Evolutionary conservation across 2,329 filamentous ascomycete genomes (phyloP).

Genomic region (Diaporthe vaccinii): DNA sequence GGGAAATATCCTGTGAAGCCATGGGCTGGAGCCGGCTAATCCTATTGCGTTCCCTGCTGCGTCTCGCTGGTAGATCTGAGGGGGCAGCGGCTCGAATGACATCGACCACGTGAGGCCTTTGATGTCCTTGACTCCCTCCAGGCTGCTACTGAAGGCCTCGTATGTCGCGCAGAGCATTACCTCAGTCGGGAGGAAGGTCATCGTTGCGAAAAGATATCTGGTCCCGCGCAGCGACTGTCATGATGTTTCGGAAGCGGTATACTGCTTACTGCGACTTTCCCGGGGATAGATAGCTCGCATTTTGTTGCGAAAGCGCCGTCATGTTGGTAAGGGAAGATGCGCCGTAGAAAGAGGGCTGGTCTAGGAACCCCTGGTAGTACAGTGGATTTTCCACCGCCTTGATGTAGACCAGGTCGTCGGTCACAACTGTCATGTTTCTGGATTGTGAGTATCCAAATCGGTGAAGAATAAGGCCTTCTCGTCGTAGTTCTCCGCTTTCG

Average conservation of each 20-base stretch:
- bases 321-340: background rate
- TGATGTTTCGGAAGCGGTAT: too few relatives aligned
- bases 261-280: background rate
- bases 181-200: conserved; percentile 10
- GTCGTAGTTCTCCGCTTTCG: conserved; percentile 1
- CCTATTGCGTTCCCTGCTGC: conserved; percentile 2
- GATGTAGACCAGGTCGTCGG: conserved; percentile 10
- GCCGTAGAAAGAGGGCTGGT: background rate
- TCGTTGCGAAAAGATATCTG: conserved; percentile 29
- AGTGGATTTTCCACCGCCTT: background rate
- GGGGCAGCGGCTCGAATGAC: conserved; percentile 26
- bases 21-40: background rate
- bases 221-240: background rate
- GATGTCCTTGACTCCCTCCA: conserved; percentile 6
- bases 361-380: background rate
- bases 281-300: background rate
- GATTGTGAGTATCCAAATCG: conserved; percentile 13
- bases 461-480: conserved; percentile 19
- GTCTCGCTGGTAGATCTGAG: conserved; percentile 21
- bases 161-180: conserved; percentile 23
- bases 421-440: background rate
- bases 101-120: background rate
- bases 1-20: too few relatives aligned
- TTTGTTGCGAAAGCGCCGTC: conserved; percentile 8
- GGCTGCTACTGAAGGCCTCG: conserved; percentile 12